Percentiles rank a stretch among this genome's conserved stretches.
phyloP scores from a whole-genome alignment of 2,329 filamentous ascomycete species.

The Colletotrichum sp. region DNA sequence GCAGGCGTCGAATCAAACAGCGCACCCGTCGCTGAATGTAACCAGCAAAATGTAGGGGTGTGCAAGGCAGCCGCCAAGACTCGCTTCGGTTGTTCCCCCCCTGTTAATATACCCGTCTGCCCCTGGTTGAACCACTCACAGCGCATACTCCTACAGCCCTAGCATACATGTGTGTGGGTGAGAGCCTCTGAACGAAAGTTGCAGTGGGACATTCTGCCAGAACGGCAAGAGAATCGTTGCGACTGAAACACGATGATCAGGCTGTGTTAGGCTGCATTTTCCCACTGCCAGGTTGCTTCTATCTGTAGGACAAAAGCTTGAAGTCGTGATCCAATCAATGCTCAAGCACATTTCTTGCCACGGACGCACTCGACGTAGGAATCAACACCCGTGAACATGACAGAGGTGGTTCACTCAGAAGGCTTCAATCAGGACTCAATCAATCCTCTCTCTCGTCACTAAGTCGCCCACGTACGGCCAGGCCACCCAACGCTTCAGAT shows the following conservation, averaged over 20 bases:
- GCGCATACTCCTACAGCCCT: background rate
- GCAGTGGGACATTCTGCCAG: background rate
- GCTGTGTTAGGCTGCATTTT: background rate
- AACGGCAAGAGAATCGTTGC: background rate
- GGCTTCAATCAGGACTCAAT: too few species aligned
- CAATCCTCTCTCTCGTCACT: too few species aligned
- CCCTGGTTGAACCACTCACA: background rate
- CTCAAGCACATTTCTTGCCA: too few species aligned
- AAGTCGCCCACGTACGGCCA: too few species aligned
- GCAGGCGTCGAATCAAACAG: background rate
- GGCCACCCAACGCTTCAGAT: too few species aligned
- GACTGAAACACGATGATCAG: background rate
- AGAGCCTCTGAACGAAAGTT: background rate
- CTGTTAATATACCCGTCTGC: background rate
- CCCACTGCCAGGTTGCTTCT: background rate
- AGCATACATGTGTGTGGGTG: background rate
- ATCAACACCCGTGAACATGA: too few species aligned
- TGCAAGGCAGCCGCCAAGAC: background rate
- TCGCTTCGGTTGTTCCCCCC: background rate
- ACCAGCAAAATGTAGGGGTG: background rate
- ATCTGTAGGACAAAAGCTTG: too few species aligned
- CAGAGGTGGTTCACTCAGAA: too few species aligned
- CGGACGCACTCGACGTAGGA: too few species aligned
- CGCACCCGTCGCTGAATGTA: background rate
- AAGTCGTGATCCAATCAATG: background rate